Conservation (phyloP, 169 alveolate species). For the Amoebophrya sp. region DNA sequence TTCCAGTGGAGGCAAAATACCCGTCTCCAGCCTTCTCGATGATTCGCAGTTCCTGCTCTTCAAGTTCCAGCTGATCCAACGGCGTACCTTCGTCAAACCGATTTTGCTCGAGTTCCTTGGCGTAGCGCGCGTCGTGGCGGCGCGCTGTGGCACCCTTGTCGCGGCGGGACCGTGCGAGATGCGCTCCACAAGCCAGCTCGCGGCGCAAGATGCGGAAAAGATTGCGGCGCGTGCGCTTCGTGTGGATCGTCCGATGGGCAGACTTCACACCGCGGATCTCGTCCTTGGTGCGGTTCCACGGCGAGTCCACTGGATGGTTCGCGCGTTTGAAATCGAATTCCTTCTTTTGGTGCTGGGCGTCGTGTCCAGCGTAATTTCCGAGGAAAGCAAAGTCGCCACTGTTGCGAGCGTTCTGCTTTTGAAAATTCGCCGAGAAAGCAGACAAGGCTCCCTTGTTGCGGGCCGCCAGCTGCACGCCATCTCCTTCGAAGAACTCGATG, state of each 20-base stretch:
- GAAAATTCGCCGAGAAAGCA: too few species aligned
- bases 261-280: constrained; percentile 1
- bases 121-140: neutral
- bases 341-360: too few species aligned
- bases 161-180: neutral
- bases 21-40: neutral
- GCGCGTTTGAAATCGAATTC: too few species aligned
- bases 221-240: neutral
- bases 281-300: constrained; percentile 26
- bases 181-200: neutral
- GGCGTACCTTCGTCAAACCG: neutral
- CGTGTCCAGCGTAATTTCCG: too few species aligned
- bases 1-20: too few species aligned
- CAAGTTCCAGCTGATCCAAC: neutral
- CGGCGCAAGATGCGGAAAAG: constrained; percentile 17
- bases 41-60: neutral
- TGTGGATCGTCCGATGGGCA: neutral
- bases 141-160: neutral
- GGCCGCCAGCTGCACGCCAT: too few species aligned
- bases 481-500: neutral
- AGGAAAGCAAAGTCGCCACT: too few species aligned
- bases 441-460: too few species aligned
- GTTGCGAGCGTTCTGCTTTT: too few species aligned
- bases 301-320: neutral
- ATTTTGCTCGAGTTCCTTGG: neutral